Percentiles rank a stretch among this genome's conserved stretches.
phyloP scores from a whole-genome alignment of 2,329 filamentous ascomycete genomes.

The Xylariaceae sp. region DNA sequence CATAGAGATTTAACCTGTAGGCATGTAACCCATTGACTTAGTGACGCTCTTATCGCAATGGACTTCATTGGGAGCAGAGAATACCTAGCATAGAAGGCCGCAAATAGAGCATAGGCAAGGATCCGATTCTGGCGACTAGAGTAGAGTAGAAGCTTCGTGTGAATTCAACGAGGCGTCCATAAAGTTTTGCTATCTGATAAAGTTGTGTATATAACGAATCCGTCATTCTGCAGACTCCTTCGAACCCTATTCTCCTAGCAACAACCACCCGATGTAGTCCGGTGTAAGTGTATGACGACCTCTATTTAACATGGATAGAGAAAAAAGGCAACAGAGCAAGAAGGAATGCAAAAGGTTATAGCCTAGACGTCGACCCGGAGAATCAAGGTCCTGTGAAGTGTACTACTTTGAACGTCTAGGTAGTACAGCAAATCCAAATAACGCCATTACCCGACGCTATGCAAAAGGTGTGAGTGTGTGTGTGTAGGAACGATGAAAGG shows the following conservation, averaged over 20 bases:
- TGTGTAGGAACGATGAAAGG: slow-evolving; percentile 19
- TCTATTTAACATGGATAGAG: background rate
- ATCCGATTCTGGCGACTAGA: background rate
- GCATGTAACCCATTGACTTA: too few relatives aligned
- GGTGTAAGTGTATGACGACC: background rate
- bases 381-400: slow-evolving; percentile 10
- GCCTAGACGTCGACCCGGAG: background rate
- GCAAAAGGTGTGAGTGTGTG: slow-evolving; percentile 23
- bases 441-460: slow-evolving; percentile 34
- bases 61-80: too few relatives aligned
- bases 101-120: too few relatives aligned
- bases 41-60: too few relatives aligned
- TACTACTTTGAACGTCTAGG: slow-evolving; percentile 14
- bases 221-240: background rate
- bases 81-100: too few relatives aligned
- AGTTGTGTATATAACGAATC: background rate
- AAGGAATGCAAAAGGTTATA: background rate
- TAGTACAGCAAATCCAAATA: slow-evolving; percentile 22
- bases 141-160: background rate
- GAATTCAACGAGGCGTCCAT: background rate
- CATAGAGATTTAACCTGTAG: too few relatives aligned
- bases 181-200: background rate
- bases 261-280: background rate
- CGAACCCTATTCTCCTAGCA: background rate
- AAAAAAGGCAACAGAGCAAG: background rate